Conservation (phyloP, 2,329 filamentous ascomycete genomes). For the Penicillium sp. region DNA sequence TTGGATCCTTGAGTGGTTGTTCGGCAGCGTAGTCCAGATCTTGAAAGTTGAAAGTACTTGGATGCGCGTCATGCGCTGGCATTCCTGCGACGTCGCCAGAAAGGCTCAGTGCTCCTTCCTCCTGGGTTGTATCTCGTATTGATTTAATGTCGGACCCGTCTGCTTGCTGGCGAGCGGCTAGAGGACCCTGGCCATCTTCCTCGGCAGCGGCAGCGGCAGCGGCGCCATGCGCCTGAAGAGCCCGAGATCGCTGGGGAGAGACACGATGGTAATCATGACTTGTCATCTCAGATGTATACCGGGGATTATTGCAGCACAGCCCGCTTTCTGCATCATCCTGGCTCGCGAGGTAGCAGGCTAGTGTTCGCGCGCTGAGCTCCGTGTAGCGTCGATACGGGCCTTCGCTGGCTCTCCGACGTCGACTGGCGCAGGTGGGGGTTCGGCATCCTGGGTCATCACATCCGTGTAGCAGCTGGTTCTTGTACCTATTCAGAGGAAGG, state of each 20-base stretch:
- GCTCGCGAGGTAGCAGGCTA: conserved; percentile 78
- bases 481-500: conserved; percentile 59
- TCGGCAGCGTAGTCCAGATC: conserved; percentile 26
- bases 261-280: conserved; percentile 29
- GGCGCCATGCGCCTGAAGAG: conserved; percentile 23
- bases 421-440: conserved; percentile 79
- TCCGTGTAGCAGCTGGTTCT: conserved; percentile 78
- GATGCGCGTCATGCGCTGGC: neutral
- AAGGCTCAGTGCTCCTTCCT: neutral
- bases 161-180: neutral
- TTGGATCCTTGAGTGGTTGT: conserved; percentile 54
- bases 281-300: conserved; percentile 29
- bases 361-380: conserved; percentile 74
- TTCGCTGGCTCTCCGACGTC: conserved; percentile 66
- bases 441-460: conserved; percentile 70
- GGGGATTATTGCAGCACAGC: conserved; percentile 60
- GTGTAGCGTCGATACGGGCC: conserved; percentile 77
- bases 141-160: neutral
- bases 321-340: conserved; percentile 73
- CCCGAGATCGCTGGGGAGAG: conserved; percentile 35
- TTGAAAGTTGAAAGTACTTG: conserved; percentile 13
- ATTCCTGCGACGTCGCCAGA: neutral
- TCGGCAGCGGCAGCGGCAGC: conserved; percentile 2
- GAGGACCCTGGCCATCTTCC: neutral
- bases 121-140: neutral